Conservation (phyloP, 2,329 filamentous ascomycete species). For the Penicillium brasilianum region DNA sequence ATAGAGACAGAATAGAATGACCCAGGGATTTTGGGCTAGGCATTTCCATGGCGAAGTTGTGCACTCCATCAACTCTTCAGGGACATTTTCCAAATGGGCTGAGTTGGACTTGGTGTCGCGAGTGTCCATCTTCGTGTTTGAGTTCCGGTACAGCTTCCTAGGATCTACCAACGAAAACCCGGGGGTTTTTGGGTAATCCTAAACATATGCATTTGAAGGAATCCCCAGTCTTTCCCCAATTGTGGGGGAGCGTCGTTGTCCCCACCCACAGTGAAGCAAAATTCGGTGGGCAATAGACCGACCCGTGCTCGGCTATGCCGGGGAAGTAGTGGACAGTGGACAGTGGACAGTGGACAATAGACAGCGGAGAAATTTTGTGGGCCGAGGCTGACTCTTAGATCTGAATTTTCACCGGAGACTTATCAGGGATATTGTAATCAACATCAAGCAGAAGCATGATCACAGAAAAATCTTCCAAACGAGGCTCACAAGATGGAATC, state of each 20-base stretch:
- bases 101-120: slow-evolving; percentile 6
- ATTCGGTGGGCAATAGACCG: not conserved
- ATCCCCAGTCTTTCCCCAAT: not conserved
- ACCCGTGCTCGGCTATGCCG: not conserved
- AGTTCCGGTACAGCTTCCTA: not conserved
- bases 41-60: slow-evolving; percentile 6
- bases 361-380: too few species aligned
- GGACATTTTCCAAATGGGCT: slow-evolving; percentile 10
- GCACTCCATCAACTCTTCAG: not conserved
- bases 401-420: not conserved
- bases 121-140: slow-evolving; percentile 5
- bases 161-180: not conserved
- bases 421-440: not conserved
- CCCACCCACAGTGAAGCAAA: not conserved
- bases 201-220: not conserved
- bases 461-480: not conserved
- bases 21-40: slow-evolving; percentile 10
- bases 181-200: not conserved
- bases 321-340: not conserved
- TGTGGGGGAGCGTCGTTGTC: slow-evolving; percentile 5
- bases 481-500: not conserved
- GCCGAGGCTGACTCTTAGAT: not conserved
- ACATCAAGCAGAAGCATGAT: not conserved
- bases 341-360: too few species aligned
- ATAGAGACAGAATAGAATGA: slow-evolving; percentile 15